Conservation (phyloP, 306 rosid genomes). For the Vicia villosa region DNA sequence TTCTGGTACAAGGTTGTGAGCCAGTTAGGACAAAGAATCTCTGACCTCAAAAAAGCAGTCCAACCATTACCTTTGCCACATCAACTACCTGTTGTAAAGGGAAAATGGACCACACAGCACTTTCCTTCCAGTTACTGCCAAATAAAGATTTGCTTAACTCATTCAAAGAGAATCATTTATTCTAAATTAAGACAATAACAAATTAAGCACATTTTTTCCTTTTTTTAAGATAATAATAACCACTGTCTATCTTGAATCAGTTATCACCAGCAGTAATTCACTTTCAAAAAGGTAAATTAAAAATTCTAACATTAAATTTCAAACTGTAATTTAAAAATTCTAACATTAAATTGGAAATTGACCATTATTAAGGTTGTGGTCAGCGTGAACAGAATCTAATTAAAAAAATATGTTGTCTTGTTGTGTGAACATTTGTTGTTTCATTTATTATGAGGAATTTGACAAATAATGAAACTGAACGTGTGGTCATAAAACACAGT, state of each 20-base stretch:
- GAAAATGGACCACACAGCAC: slow-evolving; percentile 36
- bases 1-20: slow-evolving; percentile 40
- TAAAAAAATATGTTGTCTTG: neutral
- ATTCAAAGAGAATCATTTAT: slow-evolving; percentile 29
- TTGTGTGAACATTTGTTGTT: neutral
- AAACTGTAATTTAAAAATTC: neutral
- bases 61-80: slow-evolving; percentile 48
- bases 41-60: slow-evolving; percentile 49
- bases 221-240: slow-evolving; percentile 33
- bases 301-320: no score
- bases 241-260: neutral
- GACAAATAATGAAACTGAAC: neutral
- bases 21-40: slow-evolving; percentile 63
- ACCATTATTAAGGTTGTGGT: neutral
- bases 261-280: neutral
- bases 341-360: neutral
- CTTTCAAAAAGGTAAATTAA: neutral
- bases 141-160: slow-evolving; percentile 40
- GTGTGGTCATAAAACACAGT: neutral
- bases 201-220: slow-evolving; percentile 7
- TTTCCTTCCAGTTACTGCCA: slow-evolving; percentile 33
- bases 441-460: neutral
- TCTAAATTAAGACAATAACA: slow-evolving; percentile 34
- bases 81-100: slow-evolving; percentile 42
- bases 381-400: neutral